These are phyloP conservation scores for Corymbia calophylla DNA, from an alignment of 441 rosid species.

Conservation along the genomic window DNA sequence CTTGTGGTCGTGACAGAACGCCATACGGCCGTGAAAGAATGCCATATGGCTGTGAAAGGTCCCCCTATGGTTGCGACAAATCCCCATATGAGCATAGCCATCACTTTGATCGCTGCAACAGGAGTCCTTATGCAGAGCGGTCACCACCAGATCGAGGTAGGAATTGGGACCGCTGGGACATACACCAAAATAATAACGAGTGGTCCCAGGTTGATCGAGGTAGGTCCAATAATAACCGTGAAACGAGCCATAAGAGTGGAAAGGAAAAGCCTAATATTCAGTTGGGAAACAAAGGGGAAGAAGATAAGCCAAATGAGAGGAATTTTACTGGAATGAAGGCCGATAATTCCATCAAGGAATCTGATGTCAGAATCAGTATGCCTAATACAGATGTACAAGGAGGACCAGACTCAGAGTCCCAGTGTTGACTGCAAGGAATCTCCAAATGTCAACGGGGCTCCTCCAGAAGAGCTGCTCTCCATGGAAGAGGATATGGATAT, in stretches of 20 bases:
- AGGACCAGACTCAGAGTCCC: slow-evolving; percentile 38
- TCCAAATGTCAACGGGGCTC: slow-evolving; percentile 39
- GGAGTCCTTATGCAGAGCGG: slow-evolving; percentile 78
- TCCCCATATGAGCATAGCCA: slow-evolving; percentile 74
- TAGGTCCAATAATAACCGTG: slow-evolving; percentile 37
- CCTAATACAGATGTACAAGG: slow-evolving; percentile 32
- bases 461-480: slow-evolving; percentile 70
- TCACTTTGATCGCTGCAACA: slow-evolving; percentile 58
- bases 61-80: slow-evolving; percentile 22
- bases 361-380: slow-evolving; percentile 39
- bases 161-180: slow-evolving; percentile 64
- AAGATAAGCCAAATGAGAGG: slow-evolving; percentile 45
- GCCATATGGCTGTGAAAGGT: not conserved
- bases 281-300: slow-evolving; percentile 37
- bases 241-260: slow-evolving; percentile 49
- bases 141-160: slow-evolving; percentile 62
- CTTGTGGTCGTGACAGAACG: not conserved
- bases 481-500: slow-evolving; percentile 99
- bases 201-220: slow-evolving; percentile 55
- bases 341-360: slow-evolving; percentile 36
- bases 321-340: slow-evolving; percentile 45
- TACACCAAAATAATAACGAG: slow-evolving; percentile 52
- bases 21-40: not conserved
- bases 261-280: slow-evolving; percentile 54
- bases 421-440: slow-evolving; percentile 31